Percentiles rank a stretch among this genome's conserved stretches.
These are phyloP conservation scores for Trichosporon coremiiforme DNA, from an alignment of 1,284 basidiomycete genomes.

Conservation along the genomic window DNA sequence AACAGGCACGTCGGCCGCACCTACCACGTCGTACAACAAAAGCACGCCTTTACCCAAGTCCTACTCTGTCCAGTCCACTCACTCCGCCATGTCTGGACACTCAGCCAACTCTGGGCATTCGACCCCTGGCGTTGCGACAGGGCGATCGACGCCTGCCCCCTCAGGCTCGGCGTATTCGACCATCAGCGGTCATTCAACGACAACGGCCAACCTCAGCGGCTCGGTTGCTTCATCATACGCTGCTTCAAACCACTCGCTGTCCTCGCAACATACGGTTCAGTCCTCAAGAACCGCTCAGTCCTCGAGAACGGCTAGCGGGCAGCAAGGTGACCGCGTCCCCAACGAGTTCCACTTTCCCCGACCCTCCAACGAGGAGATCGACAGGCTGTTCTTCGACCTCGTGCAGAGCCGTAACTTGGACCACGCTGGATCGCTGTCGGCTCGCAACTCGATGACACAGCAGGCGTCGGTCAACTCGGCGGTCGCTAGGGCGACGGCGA, in stretches of 20 bases:
- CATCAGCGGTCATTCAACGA: slow-evolving; percentile 20
- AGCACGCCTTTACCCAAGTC: slow-evolving; percentile 6
- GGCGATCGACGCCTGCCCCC: slow-evolving; percentile 2
- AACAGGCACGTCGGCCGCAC: not conserved
- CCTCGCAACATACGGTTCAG: slow-evolving; percentile 13
- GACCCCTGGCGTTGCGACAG: not conserved
- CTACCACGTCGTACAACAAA: slow-evolving; percentile 16
- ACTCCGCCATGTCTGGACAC: slow-evolving; percentile 13
- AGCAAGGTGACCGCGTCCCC: slow-evolving; percentile 49
- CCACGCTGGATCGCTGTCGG: slow-evolving; percentile 31
- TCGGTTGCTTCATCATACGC: not conserved
- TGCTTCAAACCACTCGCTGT: not conserved
- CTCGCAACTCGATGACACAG: slow-evolving; percentile 26
- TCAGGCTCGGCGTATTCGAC: slow-evolving; percentile 13
- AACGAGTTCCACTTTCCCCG: slow-evolving; percentile 70
- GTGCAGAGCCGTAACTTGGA: slow-evolving; percentile 68
- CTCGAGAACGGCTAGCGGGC: slow-evolving; percentile 15
- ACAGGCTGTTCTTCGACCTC: slow-evolving; percentile 74
- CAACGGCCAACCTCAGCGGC: slow-evolving; percentile 9
- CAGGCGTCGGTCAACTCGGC: slow-evolving; percentile 30
- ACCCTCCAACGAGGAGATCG: slow-evolving; percentile 74
- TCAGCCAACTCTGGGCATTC: slow-evolving; percentile 12
- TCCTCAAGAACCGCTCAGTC: slow-evolving; percentile 4
- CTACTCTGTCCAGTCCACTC: slow-evolving; percentile 1
- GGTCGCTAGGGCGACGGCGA: slow-evolving; percentile 41